Base-by-base conservation (phyloP, 2,329 filamentous ascomycete species). In the Neofusicoccum parvum region DNA sequence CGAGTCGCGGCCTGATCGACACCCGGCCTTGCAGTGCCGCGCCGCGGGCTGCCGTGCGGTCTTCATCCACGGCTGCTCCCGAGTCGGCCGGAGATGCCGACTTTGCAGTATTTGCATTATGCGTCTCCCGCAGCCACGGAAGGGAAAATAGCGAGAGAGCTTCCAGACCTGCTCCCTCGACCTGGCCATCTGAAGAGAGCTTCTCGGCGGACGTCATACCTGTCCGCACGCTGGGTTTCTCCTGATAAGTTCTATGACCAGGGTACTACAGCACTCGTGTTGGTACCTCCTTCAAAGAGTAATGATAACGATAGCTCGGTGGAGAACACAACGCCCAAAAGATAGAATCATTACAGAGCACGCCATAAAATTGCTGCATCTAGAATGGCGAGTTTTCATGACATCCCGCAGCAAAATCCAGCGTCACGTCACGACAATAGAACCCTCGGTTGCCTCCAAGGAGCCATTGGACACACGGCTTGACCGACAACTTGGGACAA, bases 251-350 rank as follows among this genome's bases (percentile, higher is more conserved):
- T 36, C 17, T 3, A 27, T 15, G 11, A 36, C 48, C 7, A 46
- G 39, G 39, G 54, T 17, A 7, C 15, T 7, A 14, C 10, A 27
- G 15, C 15, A 34, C 39, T 34, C 23, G 15, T 12, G 27, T n/a
- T 45, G 11, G 54, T 32, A 60, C 56, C 56, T 60, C 43, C 56
- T 60, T 23, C 11, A 60, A 46, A 15, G 11, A 32, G 56, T 36
- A 60, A 60, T 48, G 56, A 60, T 60, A 37, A 60, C 27, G 56
- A 23, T 12, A 14, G 17, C 43, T n/a, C 17, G 39, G 15, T 45
- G 39, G 37, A 45, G 20, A 43, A 41, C 51, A 27, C 37, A 10
- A 23, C 37, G 12, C n/a, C 7, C n/a, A 17, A 17, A 10, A 49
- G 17, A 9, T 17, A 12, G 17, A 49, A 23, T 14, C 17, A 20